Percentiles rank a stretch among this genome's conserved stretches.
Conservation (phyloP, 768 basidiomycete species). For the Lactifluus echinatus region DNA sequence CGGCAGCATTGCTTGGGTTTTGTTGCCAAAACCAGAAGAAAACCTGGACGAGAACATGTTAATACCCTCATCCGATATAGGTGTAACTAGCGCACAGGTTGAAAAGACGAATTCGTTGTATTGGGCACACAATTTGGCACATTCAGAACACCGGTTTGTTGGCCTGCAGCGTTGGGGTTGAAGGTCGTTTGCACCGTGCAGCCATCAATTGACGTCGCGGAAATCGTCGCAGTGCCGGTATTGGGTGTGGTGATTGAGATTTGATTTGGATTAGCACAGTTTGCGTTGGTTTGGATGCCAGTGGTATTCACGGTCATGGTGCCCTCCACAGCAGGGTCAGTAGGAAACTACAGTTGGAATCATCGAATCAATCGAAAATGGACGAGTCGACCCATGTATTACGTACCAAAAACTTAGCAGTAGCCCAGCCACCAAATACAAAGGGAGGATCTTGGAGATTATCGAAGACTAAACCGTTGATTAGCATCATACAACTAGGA, state of each 20-base stretch:
- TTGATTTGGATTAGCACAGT: slow-evolving; percentile 37
- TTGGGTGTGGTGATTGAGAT: slow-evolving; percentile 21
- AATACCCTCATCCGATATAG: neutral
- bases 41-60: slow-evolving; percentile 26
- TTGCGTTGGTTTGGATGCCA: slow-evolving; percentile 36
- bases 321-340: slow-evolving; percentile 39
- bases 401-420: slow-evolving; percentile 42
- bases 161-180: slow-evolving; percentile 29
- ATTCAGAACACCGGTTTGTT: slow-evolving; percentile 45
- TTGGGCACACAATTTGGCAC: slow-evolving; percentile 27
- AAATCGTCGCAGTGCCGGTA: slow-evolving; percentile 31
- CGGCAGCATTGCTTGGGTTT: slow-evolving; percentile 25
- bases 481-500: slow-evolving; percentile 25
- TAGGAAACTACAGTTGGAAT: slow-evolving; percentile 33
- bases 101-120: slow-evolving; percentile 31
- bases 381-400: neutral
- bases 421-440: slow-evolving; percentile 42
- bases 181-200: slow-evolving; percentile 36
- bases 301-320: slow-evolving; percentile 45
- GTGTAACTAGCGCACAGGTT: slow-evolving; percentile 28
- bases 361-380: neutral
- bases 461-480: slow-evolving; percentile 38
- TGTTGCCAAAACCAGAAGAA: slow-evolving; percentile 58
- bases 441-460: slow-evolving; percentile 51
- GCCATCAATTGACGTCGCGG: slow-evolving; percentile 39